phyloP scores from a whole-genome alignment of 352 stramenopile species.

The Phytophthora podocarpi region DNA sequence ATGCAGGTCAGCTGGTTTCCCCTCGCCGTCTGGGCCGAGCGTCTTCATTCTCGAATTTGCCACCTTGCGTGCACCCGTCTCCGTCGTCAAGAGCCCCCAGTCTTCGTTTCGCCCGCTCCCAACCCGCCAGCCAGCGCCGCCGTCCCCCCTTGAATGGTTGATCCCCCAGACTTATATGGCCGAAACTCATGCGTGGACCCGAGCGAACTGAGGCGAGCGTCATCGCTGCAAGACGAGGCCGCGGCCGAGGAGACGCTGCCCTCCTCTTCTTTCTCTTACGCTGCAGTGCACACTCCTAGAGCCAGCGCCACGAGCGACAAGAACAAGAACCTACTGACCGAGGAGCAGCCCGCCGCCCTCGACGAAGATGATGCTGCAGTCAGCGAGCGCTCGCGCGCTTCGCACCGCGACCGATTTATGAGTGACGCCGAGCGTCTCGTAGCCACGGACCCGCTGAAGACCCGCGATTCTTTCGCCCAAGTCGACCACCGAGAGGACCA shows the following conservation, averaged over 20 bases:
- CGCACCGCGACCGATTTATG: constrained; percentile 60
- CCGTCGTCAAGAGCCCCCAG: not conserved
- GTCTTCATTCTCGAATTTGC: constrained; percentile 25
- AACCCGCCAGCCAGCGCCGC: not conserved
- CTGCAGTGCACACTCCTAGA: constrained; percentile 68
- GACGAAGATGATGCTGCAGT: constrained; percentile 12
- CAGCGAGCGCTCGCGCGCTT: constrained; percentile 29
- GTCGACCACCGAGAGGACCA: constrained; percentile 50
- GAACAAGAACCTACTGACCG: constrained; percentile 28
- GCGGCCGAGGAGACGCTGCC: constrained; percentile 32
- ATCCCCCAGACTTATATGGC: constrained; percentile 41
- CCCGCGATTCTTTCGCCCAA: constrained; percentile 61
- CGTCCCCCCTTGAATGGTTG: constrained; percentile 43
- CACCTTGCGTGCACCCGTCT: constrained; percentile 2
- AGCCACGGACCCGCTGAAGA: constrained; percentile 47
- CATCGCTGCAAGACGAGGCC: constrained; percentile 23
- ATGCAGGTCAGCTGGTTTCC: not conserved
- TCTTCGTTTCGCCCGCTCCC: not conserved
- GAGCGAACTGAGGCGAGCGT: constrained; percentile 34
- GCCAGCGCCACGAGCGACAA: constrained; percentile 29
- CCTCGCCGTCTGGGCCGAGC: not conserved
- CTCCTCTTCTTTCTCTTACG: constrained; percentile 69
- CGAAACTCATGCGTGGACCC: constrained; percentile 35
- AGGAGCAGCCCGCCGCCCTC: constrained; percentile 11
- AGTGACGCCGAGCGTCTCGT: constrained; percentile 66